Conservation (phyloP, 257 asterid species). For the Solanum arcanum region DNA sequence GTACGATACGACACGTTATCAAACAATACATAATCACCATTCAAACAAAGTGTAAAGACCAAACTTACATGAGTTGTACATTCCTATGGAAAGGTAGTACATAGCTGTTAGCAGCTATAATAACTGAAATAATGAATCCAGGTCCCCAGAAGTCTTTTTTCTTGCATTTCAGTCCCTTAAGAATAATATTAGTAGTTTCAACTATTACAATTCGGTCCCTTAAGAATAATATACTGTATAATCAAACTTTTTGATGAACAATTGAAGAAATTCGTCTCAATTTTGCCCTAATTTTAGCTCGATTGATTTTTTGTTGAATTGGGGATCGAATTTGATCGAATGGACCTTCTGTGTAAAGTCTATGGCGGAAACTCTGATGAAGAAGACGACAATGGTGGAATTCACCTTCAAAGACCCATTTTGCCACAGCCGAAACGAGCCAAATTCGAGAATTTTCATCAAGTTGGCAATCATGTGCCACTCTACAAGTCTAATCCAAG, state of each 20-base stretch:
- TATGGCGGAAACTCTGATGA: constrained; percentile 49
- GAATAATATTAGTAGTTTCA: background rate
- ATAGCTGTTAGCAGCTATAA: background rate
- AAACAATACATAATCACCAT: background rate
- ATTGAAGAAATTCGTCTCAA: background rate
- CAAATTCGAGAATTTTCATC: constrained; percentile 5
- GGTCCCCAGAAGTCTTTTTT: background rate
- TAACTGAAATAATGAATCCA: background rate
- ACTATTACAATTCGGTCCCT: background rate
- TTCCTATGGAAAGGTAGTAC: background rate
- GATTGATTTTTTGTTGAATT: background rate
- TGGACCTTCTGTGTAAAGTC: constrained; percentile 69
- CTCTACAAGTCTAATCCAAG: background rate
- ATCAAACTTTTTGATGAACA: background rate
- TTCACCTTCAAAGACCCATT: background rate
- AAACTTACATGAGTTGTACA: background rate
- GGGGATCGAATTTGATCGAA: background rate
- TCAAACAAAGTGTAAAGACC: background rate
- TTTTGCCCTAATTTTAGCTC: background rate
- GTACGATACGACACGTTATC: too few species aligned
- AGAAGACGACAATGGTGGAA: constrained; percentile 22
- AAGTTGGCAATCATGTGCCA: background rate
- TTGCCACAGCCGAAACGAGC: constrained; percentile 27
- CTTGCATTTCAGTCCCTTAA: background rate
- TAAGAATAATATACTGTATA: background rate